Percentiles rank a stretch among this genome's conserved stretches.
These are phyloP conservation scores for Talaromyces albobiverticillius DNA, from an alignment of 2,329 filamentous ascomycete genomes.

Conservation along the genomic window DNA sequence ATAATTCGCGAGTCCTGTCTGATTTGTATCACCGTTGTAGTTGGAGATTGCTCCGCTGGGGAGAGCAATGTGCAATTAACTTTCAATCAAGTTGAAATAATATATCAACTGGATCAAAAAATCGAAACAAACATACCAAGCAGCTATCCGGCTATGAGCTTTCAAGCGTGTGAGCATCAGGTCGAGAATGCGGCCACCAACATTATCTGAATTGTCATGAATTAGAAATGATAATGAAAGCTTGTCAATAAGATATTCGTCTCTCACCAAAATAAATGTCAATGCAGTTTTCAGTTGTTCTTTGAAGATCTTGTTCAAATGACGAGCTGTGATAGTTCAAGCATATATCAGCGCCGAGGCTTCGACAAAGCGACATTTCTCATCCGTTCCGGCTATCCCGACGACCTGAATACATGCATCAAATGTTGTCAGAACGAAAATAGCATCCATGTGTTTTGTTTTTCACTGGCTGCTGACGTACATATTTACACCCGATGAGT, in stretches of 20 bases:
- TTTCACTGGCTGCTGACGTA: background rate
- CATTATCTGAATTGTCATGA: slow-evolving; percentile 35
- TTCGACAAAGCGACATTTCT: background rate
- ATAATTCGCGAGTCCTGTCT: slow-evolving; percentile 19
- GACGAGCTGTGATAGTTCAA: background rate
- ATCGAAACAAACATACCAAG: slow-evolving; percentile 14
- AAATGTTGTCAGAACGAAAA: background rate
- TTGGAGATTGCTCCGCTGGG: slow-evolving; percentile 23
- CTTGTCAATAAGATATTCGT: background rate
- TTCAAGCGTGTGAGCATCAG: slow-evolving; percentile 20
- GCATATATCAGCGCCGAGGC: background rate
- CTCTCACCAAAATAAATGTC: background rate
- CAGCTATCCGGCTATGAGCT: slow-evolving; percentile 19
- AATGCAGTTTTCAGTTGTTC: background rate
- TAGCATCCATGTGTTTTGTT: background rate
- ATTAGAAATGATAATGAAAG: background rate
- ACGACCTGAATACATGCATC: background rate
- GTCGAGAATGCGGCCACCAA: slow-evolving; percentile 49
- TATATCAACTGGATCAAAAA: no score
- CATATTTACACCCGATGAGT: background rate
- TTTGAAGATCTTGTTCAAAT: background rate
- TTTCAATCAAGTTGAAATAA: background rate
- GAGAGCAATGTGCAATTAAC: background rate
- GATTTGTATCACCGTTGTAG: slow-evolving; percentile 18
- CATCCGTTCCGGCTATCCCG: background rate